phyloP scores from a whole-genome alignment of 768 basidiomycete genomes.

The Paxillus rubicundulus region DNA sequence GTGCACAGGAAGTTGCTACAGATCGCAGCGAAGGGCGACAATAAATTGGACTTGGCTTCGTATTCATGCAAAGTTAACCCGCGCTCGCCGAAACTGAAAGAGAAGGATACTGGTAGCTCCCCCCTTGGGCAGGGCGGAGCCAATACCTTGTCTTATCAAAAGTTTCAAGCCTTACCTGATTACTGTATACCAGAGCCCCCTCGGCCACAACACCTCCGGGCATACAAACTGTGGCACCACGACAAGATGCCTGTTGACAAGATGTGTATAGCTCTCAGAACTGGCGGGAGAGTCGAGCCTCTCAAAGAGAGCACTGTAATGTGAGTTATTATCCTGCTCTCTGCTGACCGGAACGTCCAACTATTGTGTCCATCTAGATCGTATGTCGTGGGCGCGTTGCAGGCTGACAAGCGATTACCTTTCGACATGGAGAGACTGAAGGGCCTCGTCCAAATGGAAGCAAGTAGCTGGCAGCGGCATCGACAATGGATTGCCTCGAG shows the following conservation, averaged over 20 bases:
- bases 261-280: slow-evolving; percentile 40
- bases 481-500: slow-evolving; percentile 35
- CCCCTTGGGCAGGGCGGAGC: neutral
- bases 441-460: slow-evolving; percentile 38
- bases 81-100: slow-evolving; percentile 1
- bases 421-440: slow-evolving; percentile 36
- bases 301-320: slow-evolving; percentile 48
- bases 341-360: neutral
- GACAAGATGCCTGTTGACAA: slow-evolving; percentile 33
- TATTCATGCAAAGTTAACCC: slow-evolving; percentile 31
- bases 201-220: slow-evolving; percentile 39
- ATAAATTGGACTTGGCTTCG: slow-evolving; percentile 13
- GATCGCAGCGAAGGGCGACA: slow-evolving; percentile 27
- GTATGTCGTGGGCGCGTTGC: slow-evolving; percentile 42
- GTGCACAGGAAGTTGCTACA: slow-evolving; percentile 39
- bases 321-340: slow-evolving; percentile 24
- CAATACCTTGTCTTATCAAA: neutral
- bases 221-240: slow-evolving; percentile 45
- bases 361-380: slow-evolving; percentile 28
- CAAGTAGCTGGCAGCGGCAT: slow-evolving; percentile 42
- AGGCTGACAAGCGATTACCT: slow-evolving; percentile 37
- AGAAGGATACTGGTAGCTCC: neutral
- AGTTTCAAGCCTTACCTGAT: slow-evolving; percentile 10
- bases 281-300: slow-evolving; percentile 33
- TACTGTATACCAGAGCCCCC: slow-evolving; percentile 29